These are phyloP conservation scores for Paramarasmius palmivorus DNA, from an alignment of 1,284 basidiomycete genomes.

Conservation along the genomic window DNA sequence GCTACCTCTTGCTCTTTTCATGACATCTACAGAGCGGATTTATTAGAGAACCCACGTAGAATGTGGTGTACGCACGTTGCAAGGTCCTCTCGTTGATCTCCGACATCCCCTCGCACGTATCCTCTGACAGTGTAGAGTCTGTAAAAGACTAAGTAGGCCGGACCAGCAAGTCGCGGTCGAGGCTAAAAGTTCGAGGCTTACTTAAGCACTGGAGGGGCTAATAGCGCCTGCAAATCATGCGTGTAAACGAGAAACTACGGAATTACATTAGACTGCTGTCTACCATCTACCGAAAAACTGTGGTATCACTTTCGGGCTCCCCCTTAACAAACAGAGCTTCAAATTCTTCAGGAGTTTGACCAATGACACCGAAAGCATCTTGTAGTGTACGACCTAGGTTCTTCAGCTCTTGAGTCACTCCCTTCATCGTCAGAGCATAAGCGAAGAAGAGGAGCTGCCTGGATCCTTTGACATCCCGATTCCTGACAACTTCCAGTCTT, in stretches of 20 bases:
- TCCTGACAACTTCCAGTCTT: constrained; percentile 83
- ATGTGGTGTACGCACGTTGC: constrained; percentile 13
- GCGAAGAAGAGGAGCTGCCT: constrained; percentile 91
- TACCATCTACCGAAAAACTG: constrained; percentile 21
- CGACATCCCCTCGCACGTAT: no score
- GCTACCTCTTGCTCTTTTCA: constrained; percentile 28
- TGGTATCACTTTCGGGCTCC: constrained; percentile 24
- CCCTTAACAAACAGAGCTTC: constrained; percentile 57
- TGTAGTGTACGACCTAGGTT: constrained; percentile 77
- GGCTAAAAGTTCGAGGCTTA: no score
- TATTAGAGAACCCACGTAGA: neutral
- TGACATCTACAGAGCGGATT: constrained; percentile 20
- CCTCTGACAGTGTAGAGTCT: neutral
- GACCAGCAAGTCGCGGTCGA: no score
- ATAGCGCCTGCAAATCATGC: no score
- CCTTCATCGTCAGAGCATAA: constrained; percentile 91
- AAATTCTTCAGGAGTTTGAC: constrained; percentile 68
- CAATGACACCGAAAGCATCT: constrained; percentile 86
- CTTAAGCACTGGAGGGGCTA: no score
- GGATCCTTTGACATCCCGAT: constrained; percentile 70
- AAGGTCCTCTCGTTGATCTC: neutral
- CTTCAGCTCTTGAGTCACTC: constrained; percentile 87
- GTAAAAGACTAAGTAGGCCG: no score
- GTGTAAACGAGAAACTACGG: neutral
- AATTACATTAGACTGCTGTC: neutral